Conservation (phyloP, 73 alveolate genomes). For the Paramecium bursaria region DNA sequence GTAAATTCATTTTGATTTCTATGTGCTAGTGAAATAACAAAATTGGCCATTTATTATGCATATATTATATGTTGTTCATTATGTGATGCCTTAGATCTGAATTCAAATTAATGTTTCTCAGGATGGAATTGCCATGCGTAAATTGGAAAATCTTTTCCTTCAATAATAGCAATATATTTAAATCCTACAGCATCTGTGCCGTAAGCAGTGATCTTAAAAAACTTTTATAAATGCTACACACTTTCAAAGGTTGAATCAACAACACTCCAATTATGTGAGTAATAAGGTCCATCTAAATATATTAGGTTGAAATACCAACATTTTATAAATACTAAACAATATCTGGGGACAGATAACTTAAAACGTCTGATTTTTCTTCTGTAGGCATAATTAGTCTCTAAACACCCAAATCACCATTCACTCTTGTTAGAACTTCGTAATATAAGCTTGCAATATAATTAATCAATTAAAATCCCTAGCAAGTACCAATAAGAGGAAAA, state of each 20-base stretch:
- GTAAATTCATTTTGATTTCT: constrained; percentile 31
- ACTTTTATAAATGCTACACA: constrained; percentile 4
- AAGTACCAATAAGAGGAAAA: constrained; percentile 72
- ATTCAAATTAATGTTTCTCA: constrained; percentile 66
- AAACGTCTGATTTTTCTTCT: neutral
- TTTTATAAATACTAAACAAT: neutral
- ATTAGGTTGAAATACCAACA: neutral
- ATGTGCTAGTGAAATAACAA: constrained; percentile 36
- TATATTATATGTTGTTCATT: constrained; percentile 26
- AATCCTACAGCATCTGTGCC: constrained; percentile 50
- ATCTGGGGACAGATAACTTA: neutral
- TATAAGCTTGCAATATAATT: constrained; percentile 19
- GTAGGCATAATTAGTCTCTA: neutral
- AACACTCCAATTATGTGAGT: constrained; percentile 61
- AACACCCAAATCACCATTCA: constrained; percentile 45
- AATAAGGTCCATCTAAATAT: constrained; percentile 16
- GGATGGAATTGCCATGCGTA: constrained; percentile 74
- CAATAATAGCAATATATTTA: constrained; percentile 59
- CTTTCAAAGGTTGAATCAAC: constrained; percentile 28
- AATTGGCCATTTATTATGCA: constrained; percentile 45
- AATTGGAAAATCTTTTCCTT: constrained; percentile 68
- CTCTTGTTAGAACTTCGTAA: constrained; percentile 34
- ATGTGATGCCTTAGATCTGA: constrained; percentile 50
- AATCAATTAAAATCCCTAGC: constrained; percentile 68
- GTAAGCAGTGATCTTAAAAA: constrained; percentile 19